phyloP scores from a whole-genome alignment of 345 rosid genomes.

The Gossypium thurberi region DNA sequence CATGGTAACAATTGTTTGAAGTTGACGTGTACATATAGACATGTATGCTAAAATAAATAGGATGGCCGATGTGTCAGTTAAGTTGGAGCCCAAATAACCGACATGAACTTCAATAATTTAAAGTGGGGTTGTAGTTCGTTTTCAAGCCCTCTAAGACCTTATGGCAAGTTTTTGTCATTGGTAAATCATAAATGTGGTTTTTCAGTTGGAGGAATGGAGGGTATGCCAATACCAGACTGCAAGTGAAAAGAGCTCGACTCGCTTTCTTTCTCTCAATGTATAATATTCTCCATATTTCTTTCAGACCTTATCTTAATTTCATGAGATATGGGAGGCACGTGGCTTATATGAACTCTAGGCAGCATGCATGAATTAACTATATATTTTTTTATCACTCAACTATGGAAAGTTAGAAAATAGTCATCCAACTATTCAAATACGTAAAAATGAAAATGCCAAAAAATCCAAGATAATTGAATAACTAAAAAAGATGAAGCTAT shows the following conservation, averaged over 20 bases:
- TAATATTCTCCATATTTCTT: not conserved
- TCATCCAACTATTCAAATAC: no score
- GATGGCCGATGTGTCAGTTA: not conserved
- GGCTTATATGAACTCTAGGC: no score
- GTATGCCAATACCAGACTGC: not conserved
- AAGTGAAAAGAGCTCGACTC: not conserved
- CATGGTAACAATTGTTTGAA: not conserved
- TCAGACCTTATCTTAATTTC: not conserved
- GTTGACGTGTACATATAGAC: not conserved
- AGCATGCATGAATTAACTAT: no score
- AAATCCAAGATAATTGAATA: no score
- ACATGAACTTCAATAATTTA: not conserved
- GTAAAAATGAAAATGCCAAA: no score
- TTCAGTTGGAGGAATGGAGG: not conserved
- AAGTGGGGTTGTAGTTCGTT: not conserved
- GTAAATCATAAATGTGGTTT: not conserved
- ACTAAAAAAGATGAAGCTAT: no score
- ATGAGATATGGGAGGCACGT: not conserved
- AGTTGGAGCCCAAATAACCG: not conserved
- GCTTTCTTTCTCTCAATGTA: not conserved
- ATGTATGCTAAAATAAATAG: no score
- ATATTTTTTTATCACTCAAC: no score
- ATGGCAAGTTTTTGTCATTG: slow-evolving; percentile 5
- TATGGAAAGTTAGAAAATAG: no score
- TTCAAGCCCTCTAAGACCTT: not conserved